phyloP scores from a whole-genome alignment of 192 early-diverging fungal species.

The Chytriomyces hyalinus region DNA sequence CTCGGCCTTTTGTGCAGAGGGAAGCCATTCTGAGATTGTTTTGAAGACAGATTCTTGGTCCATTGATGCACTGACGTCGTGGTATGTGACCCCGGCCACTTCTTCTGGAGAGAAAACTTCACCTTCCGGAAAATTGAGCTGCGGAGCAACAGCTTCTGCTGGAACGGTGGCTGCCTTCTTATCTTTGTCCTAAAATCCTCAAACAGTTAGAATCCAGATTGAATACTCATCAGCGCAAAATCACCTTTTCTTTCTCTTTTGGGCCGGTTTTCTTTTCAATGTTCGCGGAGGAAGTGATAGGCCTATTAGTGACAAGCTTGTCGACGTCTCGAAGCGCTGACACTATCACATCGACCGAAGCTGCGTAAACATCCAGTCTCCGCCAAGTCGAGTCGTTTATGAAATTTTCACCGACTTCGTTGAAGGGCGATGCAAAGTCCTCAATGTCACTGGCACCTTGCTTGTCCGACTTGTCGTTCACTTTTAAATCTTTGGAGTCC shows the following conservation, averaged over 20 bases:
- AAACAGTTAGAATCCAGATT: background rate
- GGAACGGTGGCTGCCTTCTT: background rate
- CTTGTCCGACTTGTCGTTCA: constrained; percentile 36
- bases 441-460: constrained; percentile 27
- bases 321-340: constrained; percentile 46
- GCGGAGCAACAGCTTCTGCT: background rate
- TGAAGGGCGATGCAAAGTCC: constrained; percentile 41
- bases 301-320: constrained; percentile 17
- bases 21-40: constrained; percentile 48
- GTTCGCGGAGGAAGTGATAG: constrained; percentile 11
- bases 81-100: background rate
- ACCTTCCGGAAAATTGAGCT: constrained; percentile 13
- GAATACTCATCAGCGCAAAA: background rate
- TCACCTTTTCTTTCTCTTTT: constrained; percentile 32
- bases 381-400: constrained; percentile 49
- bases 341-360: constrained; percentile 43
- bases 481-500: constrained; percentile 17
- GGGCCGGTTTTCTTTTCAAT: constrained; percentile 42
- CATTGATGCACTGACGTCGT: constrained; percentile 44
- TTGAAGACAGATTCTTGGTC: constrained; percentile 56
- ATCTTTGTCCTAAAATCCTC: background rate
- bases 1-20: constrained; percentile 34
- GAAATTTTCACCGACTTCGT: constrained; percentile 47
- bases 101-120: constrained; percentile 27
- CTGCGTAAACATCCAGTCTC: constrained; percentile 44